Evolutionary conservation across 106 monocot genomes (phyloP).

Genomic region (Dendrobium nobile): DNA sequence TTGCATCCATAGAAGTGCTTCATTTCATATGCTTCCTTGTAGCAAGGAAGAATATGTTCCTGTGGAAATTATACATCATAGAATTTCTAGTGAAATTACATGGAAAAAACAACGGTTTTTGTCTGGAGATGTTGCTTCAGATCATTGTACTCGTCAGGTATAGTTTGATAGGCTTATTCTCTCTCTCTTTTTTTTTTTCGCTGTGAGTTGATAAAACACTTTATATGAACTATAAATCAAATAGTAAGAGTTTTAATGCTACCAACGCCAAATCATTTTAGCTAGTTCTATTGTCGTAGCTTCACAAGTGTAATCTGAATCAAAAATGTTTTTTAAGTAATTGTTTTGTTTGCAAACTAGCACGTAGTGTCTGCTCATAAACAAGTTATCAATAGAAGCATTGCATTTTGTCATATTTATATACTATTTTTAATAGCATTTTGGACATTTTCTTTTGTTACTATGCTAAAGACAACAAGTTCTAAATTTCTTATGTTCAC

Average conservation of each 20-base stretch:
- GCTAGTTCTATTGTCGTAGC: background rate
- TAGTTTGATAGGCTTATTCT: background rate
- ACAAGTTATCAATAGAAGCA: background rate
- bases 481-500: background rate
- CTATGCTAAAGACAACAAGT: background rate
- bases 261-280: background rate
- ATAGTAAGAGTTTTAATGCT: background rate
- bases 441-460: background rate
- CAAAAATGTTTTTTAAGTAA: background rate
- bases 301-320: background rate
- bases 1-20: conserved; percentile 9
- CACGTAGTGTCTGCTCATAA: background rate
- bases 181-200: background rate
- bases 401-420: background rate
- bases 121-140: background rate
- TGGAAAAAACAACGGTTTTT: background rate
- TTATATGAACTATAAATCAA: background rate
- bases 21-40: conserved; percentile 12
- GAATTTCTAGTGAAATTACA: background rate
- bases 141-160: conserved; percentile 9
- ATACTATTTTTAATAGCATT: background rate
- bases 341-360: background rate
- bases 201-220: background rate
- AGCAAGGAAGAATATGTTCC: background rate
- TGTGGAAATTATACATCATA: conserved; percentile 4